Conservation (phyloP, 768 basidiomycete species). For the Tricholoma bakamatsutake region DNA sequence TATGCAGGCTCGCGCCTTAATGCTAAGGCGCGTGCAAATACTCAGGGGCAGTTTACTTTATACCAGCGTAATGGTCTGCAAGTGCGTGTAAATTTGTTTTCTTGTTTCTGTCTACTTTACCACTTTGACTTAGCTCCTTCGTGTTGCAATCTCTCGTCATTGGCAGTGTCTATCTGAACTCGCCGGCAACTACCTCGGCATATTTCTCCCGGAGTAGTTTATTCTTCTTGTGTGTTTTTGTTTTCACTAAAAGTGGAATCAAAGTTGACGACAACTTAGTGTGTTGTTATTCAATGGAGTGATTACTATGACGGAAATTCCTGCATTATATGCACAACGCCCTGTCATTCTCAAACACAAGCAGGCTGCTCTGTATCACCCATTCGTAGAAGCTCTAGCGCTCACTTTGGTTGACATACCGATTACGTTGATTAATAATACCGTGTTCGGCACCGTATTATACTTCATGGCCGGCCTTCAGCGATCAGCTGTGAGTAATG, state of each 20-base stretch:
- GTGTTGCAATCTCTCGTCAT: slow-evolving; percentile 14
- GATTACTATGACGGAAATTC: slow-evolving; percentile 59
- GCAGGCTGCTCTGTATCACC: slow-evolving; percentile 57
- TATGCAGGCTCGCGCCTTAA: slow-evolving; percentile 34
- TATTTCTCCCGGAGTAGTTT: slow-evolving; percentile 54
- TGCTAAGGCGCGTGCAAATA: slow-evolving; percentile 33
- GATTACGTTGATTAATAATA: slow-evolving; percentile 41
- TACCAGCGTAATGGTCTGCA: slow-evolving; percentile 22
- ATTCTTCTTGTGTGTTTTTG: slow-evolving; percentile 27
- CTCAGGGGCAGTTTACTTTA: slow-evolving; percentile 26
- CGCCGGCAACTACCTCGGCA: slow-evolving; percentile 35
- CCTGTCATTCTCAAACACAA: slow-evolving; percentile 53
- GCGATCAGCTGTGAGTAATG: slow-evolving; percentile 26
- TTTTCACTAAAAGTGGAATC: too few relatives aligned
- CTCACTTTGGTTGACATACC: slow-evolving; percentile 56
- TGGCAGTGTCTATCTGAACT: slow-evolving; percentile 42
- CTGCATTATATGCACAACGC: slow-evolving; percentile 54
- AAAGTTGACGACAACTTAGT: slow-evolving; percentile 24
- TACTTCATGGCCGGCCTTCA: slow-evolving; percentile 64
- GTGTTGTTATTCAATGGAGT: slow-evolving; percentile 54
- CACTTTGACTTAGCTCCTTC: slow-evolving; percentile 27
- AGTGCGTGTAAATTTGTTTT: slow-evolving; percentile 18
- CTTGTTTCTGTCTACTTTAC: not conserved
- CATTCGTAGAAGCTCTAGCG: slow-evolving; percentile 36
- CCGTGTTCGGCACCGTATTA: slow-evolving; percentile 43